Base-by-base conservation (phyloP, 352 stramenopile species). In the Phytophthora pisi region DNA sequence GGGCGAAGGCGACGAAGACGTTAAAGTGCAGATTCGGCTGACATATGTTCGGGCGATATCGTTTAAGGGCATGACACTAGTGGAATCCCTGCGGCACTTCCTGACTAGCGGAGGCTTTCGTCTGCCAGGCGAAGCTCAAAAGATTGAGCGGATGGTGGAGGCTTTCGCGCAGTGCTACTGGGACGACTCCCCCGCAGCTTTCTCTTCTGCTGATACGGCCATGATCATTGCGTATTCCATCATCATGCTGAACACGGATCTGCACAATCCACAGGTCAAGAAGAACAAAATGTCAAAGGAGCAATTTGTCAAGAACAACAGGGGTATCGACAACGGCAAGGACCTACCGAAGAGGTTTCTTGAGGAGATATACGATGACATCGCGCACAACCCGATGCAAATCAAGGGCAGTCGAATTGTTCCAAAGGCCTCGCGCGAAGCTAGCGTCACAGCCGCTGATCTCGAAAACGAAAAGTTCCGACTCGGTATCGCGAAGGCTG, bases 111-210 rank as follows among this genome's bases (percentile, higher is more conserved):
- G 97, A 70, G 98, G 98, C 0, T 99, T 99, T 64, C 91, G 91
- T 23, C 76, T 99, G 7, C 98, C 98, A 34, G 98, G 98, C 8
- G 98, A 99, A 72, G 95, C 96, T 2, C 98, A 99, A 75, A 98
- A 99, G 68, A 99, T 99, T 63, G 97, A 99, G 70, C 82, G 97
- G 52, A 96, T 99, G 74, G 92, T 99, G 28, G 94, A 97, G 56
- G 97, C 96, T 2, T 99, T 99, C 68, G 89, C 94, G 0, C 95
- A 99, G 69, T 99, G 97, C 72, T 99, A 98, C 72, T 99, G 89
- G 82, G 93, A 99, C 72, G 98, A 99, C 69, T 98, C 81, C 0
- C 74, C 72, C 2, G 61, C 71, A 0, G 79, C 82, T 4, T 95
- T 95, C 57, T 90, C 84, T 1, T 93, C 83, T 4, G 79, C 86